phyloP scores from a whole-genome alignment of 2,329 filamentous ascomycete species.

The Juglanconis sp. region DNA sequence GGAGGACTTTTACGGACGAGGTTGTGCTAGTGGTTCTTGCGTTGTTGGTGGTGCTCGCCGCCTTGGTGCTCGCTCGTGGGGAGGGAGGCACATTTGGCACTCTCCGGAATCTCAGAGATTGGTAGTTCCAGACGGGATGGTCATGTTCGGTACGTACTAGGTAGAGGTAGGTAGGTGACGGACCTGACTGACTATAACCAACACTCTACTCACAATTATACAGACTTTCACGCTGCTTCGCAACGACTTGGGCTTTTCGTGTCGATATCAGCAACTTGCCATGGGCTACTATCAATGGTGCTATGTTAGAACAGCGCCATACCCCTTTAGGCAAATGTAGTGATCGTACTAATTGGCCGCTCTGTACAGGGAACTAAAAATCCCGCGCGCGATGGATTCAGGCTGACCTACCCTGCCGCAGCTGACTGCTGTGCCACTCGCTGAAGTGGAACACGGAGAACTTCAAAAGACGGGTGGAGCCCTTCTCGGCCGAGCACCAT shows the following conservation, averaged over 20 bases:
- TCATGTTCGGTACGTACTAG: too few relatives aligned
- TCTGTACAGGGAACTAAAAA: neutral
- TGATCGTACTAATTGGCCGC: neutral
- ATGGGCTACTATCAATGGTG: too few relatives aligned
- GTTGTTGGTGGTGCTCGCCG: neutral
- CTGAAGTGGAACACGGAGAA: too few relatives aligned
- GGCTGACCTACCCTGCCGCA: neutral
- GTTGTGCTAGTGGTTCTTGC: neutral
- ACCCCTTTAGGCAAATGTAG: neutral
- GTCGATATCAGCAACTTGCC: too few relatives aligned
- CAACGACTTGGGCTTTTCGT: neutral
- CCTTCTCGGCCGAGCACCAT: too few relatives aligned
- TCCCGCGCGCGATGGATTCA: neutral
- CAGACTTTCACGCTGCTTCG: neutral
- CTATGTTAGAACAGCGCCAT: too few relatives aligned
- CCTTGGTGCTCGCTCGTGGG: neutral
- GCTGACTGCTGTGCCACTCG: neutral
- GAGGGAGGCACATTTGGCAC: neutral
- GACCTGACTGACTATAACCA: neutral
- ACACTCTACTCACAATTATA: neutral
- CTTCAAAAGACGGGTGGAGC: neutral
- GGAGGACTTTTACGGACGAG: slow-evolving; percentile 11
- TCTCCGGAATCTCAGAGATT: neutral
- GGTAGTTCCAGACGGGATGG: neutral
- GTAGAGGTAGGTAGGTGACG: too few relatives aligned